These are phyloP conservation scores for Peribolospora baueri DNA, from an alignment of 768 basidiomycete species.

Conservation along the genomic window DNA sequence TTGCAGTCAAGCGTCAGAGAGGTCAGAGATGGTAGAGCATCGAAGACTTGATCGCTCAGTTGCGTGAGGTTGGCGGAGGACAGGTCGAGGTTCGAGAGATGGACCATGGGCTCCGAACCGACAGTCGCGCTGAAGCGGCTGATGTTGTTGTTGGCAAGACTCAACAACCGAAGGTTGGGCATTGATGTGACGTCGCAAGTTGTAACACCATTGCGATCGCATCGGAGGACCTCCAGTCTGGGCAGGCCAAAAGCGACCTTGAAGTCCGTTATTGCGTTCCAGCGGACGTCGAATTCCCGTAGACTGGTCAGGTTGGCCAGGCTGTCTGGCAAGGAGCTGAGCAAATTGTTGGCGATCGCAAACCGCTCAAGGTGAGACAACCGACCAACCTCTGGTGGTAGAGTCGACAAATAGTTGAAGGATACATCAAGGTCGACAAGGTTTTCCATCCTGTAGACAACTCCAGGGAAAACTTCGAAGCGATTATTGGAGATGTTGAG, in stretches of 20 bases:
- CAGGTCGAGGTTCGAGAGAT: constrained; percentile 55
- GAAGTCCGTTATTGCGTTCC: constrained; percentile 62
- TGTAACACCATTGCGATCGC: constrained; percentile 63
- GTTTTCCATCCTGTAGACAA: constrained; percentile 45
- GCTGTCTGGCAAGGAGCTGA: constrained; percentile 43
- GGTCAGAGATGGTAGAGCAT: constrained; percentile 45
- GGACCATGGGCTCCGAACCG: constrained; percentile 24
- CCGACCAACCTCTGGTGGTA: constrained; percentile 55
- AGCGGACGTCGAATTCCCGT: constrained; percentile 50
- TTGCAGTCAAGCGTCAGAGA: constrained; percentile 63
- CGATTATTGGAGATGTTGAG: constrained; percentile 95
- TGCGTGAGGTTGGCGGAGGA: constrained; percentile 70
- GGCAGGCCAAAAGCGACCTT: constrained; percentile 43
- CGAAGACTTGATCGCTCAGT: constrained; percentile 44
- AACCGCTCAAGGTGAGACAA: constrained; percentile 45
- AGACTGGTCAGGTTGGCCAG: constrained; percentile 36
- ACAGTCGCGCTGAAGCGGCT: constrained; percentile 38
- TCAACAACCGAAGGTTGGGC: constrained; percentile 36
- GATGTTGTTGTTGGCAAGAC: constrained; percentile 65
- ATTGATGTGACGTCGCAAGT: constrained; percentile 57
- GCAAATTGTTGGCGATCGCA: constrained; percentile 61
- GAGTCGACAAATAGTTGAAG: constrained; percentile 62
- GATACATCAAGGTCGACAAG: constrained; percentile 76
- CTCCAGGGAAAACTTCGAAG: constrained; percentile 46
- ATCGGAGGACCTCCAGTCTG: constrained; percentile 37